Conservation (phyloP, 1,139 yeast species). For the Scheffersomyces cryptocercus region DNA sequence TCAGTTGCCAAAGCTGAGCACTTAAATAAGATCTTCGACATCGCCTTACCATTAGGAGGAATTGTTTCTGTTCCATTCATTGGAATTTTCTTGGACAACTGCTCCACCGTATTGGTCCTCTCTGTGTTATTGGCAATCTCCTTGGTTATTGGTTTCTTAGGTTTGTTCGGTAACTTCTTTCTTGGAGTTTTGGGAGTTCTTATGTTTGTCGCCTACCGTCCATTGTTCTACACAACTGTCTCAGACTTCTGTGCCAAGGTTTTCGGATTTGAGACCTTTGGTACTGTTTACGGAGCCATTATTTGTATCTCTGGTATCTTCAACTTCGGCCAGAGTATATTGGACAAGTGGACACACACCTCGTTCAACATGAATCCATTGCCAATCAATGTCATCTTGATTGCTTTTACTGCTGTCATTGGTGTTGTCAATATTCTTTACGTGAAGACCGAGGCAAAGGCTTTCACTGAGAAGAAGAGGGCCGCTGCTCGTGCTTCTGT, state of each 20-base stretch:
- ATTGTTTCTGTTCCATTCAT: slow-evolving; percentile 44
- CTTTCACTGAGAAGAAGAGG: slow-evolving; percentile 18
- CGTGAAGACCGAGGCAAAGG: slow-evolving; percentile 30
- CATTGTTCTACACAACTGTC: slow-evolving; percentile 46
- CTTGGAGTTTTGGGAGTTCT: slow-evolving; percentile 36
- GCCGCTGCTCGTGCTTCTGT: neutral
- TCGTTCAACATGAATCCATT: slow-evolving; percentile 43
- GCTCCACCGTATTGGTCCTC: slow-evolving; percentile 37
- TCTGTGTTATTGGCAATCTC: slow-evolving; percentile 31
- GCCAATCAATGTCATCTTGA: slow-evolving; percentile 37
- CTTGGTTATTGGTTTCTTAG: slow-evolving; percentile 37
- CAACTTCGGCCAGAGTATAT: slow-evolving; percentile 38
- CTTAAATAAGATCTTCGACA: slow-evolving; percentile 39
- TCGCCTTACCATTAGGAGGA: slow-evolving; percentile 51
- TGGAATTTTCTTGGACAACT: slow-evolving; percentile 41
- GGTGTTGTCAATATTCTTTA: slow-evolving; percentile 33
- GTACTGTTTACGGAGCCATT: slow-evolving; percentile 48
- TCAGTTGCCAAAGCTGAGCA: slow-evolving; percentile 26
- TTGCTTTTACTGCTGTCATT: slow-evolving; percentile 27
- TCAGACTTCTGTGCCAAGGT: slow-evolving; percentile 50
- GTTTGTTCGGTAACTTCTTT: slow-evolving; percentile 31
- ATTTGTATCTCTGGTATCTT: slow-evolving; percentile 42
- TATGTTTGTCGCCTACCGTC: slow-evolving; percentile 44
- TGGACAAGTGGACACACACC: slow-evolving; percentile 43
- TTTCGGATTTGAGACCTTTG: slow-evolving; percentile 51